These are phyloP conservation scores for Mallotus repandus DNA, from an alignment of 441 rosid species.

Conservation along the genomic window DNA sequence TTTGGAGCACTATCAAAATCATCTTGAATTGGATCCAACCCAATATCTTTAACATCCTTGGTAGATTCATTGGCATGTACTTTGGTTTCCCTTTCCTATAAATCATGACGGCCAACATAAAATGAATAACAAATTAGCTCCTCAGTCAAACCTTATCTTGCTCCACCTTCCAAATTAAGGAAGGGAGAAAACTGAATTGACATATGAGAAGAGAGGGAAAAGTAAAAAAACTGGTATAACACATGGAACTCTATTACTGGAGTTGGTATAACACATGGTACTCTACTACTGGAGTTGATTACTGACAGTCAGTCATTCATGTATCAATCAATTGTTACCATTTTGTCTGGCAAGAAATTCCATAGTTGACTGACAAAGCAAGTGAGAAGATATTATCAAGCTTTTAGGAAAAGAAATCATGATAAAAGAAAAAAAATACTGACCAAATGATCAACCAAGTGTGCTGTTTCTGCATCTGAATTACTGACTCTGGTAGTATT, in stretches of 20 bases:
- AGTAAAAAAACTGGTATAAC: neutral
- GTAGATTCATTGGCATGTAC: constrained; percentile 25
- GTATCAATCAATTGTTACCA: neutral
- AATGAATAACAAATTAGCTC: constrained; percentile 4
- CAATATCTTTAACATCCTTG: constrained; percentile 62
- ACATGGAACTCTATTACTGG: neutral
- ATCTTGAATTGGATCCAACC: constrained; percentile 68
- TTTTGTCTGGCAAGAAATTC: neutral
- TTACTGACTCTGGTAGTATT: constrained; percentile 8
- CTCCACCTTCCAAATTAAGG: no score
- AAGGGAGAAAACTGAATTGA: neutral
- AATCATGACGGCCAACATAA: constrained; percentile 20
- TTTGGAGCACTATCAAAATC: constrained; percentile 34
- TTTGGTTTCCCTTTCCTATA: constrained; percentile 50
- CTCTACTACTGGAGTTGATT: neutral
- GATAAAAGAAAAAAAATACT: constrained; percentile 24
- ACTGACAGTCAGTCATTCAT: neutral
- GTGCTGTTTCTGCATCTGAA: constrained; percentile 21
- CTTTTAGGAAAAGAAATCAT: neutral
- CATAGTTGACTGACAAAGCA: neutral
- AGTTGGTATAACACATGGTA: neutral
- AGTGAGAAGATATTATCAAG: neutral
- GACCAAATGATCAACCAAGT: constrained; percentile 46
- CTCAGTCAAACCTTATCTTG: neutral
- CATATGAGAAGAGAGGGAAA: no score